A percentile compares a stretch with the other conserved stretches of the same genome.
Evolutionary conservation across 371 early-diverging fungal species (phyloP).

Genomic region (Syncephalastrum monosporum): DNA sequence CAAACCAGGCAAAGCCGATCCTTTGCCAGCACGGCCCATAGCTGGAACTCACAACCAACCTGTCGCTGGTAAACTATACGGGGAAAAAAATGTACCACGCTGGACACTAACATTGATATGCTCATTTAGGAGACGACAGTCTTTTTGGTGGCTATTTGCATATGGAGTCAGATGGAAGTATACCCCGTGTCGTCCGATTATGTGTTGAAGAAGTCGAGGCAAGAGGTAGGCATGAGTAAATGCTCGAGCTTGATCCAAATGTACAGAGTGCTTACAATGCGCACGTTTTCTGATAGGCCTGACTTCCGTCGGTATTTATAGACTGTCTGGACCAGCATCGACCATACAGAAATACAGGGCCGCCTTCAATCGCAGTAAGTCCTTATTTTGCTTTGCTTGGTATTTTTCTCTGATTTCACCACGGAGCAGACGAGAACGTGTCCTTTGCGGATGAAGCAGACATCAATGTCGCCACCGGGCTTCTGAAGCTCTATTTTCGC

Average conservation of each 20-base stretch:
- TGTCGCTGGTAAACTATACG: neutral
- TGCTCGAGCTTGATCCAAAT: neutral
- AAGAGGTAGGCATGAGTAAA: slow-evolving; percentile 37
- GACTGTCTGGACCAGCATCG: slow-evolving; percentile 77
- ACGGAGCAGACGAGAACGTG: slow-evolving; percentile 29
- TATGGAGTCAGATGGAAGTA: slow-evolving; percentile 39
- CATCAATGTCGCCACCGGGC: slow-evolving; percentile 75
- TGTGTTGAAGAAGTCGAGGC: slow-evolving; percentile 71
- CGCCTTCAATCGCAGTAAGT: slow-evolving; percentile 58
- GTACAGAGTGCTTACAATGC: neutral
- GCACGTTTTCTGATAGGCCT: slow-evolving; percentile 28
- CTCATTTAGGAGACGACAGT: slow-evolving; percentile 21
- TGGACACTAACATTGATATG: neutral
- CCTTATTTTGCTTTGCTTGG: neutral
- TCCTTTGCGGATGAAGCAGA: slow-evolving; percentile 60
- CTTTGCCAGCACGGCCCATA: slow-evolving; percentile 12
- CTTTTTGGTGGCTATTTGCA: slow-evolving; percentile 70
- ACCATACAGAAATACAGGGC: slow-evolving; percentile 66
- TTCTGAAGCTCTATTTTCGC: slow-evolving; percentile 81
- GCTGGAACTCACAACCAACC: slow-evolving; percentile 10
- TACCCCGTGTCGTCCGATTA: slow-evolving; percentile 64
- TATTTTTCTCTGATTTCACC: neutral
- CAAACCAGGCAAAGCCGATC: slow-evolving; percentile 21
- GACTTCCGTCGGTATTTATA: slow-evolving; percentile 75
- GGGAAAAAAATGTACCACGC: no score